These are phyloP conservation scores for Gorgonomyces haynaldii DNA, from an alignment of 192 early-diverging fungal species.

Conservation along the genomic window DNA sequence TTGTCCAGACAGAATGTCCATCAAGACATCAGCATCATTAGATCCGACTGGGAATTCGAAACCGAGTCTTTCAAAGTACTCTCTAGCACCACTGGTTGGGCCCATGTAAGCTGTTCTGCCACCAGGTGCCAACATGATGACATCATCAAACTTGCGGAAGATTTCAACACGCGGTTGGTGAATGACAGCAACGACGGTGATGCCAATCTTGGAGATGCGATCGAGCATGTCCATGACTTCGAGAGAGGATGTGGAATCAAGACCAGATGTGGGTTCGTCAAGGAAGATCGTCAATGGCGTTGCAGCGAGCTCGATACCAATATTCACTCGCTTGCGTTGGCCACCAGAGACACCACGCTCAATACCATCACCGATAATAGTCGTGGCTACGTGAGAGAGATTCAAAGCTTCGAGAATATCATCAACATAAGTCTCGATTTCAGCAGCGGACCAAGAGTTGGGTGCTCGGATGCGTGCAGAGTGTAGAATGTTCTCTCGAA, in stretches of 20 bases:
- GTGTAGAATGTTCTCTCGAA: slow-evolving; percentile 66
- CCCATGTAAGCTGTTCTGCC: slow-evolving; percentile 78
- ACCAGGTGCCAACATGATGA: slow-evolving; percentile 67
- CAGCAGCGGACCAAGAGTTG: slow-evolving; percentile 43
- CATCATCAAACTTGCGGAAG: slow-evolving; percentile 63
- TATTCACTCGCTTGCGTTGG: slow-evolving; percentile 75
- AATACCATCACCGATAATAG: slow-evolving; percentile 53
- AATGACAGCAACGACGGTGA: slow-evolving; percentile 60
- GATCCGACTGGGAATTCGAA: slow-evolving; percentile 9
- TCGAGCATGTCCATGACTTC: slow-evolving; percentile 65
- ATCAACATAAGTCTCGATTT: slow-evolving; percentile 64
- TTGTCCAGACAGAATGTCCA: slow-evolving; percentile 31
- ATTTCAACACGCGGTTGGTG: slow-evolving; percentile 7
- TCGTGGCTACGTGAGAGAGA: slow-evolving; percentile 17
- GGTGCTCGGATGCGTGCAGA: slow-evolving; percentile 70
- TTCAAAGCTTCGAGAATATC: slow-evolving; percentile 57
- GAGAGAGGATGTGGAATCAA: slow-evolving; percentile 55
- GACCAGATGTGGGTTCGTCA: slow-evolving; percentile 74
- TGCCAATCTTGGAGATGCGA: slow-evolving; percentile 49
- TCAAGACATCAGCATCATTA: slow-evolving; percentile 23
- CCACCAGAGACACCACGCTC: slow-evolving; percentile 73
- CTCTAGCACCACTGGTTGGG: slow-evolving; percentile 9
- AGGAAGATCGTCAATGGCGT: slow-evolving; percentile 73
- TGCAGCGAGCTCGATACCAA: slow-evolving; percentile 75
- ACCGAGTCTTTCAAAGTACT: slow-evolving; percentile 27